Evolutionary conservation across 805 yeast species (phyloP), one percentile per base, ranked within the genome.

Genomic region (Cyberlindnera misumaiensis): DNA sequence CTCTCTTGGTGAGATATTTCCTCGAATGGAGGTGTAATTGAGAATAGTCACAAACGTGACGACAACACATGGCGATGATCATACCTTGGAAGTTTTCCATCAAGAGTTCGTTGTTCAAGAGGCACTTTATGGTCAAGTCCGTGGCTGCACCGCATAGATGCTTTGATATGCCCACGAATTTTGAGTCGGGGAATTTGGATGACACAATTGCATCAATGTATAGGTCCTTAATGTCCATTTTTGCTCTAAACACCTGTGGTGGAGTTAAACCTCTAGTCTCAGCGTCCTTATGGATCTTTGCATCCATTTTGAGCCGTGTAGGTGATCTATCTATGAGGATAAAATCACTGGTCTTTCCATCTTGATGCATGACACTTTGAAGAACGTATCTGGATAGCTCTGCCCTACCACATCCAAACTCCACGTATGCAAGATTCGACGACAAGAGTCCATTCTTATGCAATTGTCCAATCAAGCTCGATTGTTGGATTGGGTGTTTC

Each of bases 81-180:
- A 83, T 60, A 0, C 93, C 94, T 3, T 60, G 57, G 34, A 77
- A 63, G 39, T 42, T 31, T 15, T 28, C 32, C 16, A 45, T 34
- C 2, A 67, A 43, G 11, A 56, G 47, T 0, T 67, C 55, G 42
- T 59, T 58, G 30, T 72, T 71, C 33, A 68, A 43, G 3, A 87
- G 56, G 60, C 87, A 81, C 47, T 77, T 68, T 18, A 89, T 59
- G 0, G 96, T 83, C 35, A 88, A 63, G 56, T 88, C 97, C 0
- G 96, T 89, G 1, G 97, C 97, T 3, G 83, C 94, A 5, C 97
- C 97, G 61, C 97, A 88, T 27, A 89, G 62, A 62, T 88, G 97
- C 57, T 88, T 88, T 4, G 96, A 87, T 3, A 88, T 75, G 2
- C 80, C 86, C 8, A 82, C 80, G 29, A 68, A 55, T 16, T 36